phyloP scores from a whole-genome alignment of 2,329 filamentous ascomycete genomes.

The Alternaria longipes region DNA sequence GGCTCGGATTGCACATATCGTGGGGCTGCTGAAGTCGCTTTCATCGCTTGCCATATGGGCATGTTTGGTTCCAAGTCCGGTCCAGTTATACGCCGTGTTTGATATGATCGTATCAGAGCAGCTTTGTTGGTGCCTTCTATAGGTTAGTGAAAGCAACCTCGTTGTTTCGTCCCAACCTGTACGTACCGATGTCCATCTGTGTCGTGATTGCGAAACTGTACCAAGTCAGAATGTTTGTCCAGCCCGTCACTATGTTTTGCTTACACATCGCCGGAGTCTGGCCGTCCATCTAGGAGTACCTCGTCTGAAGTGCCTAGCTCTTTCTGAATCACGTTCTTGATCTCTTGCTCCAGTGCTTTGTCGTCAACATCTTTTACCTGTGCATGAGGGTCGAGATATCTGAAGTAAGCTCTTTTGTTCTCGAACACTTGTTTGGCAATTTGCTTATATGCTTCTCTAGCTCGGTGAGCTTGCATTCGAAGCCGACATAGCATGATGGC shows the following conservation, averaged over 20 bases:
- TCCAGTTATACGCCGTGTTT: slow-evolving; percentile 41
- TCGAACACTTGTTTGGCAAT: slow-evolving; percentile 36
- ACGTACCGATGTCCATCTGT: slow-evolving; percentile 37
- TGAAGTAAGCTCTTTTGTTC: slow-evolving; percentile 41
- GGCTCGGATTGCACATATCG: slow-evolving; percentile 31
- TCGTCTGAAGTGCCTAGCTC: slow-evolving; percentile 32
- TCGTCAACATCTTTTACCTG: slow-evolving; percentile 17
- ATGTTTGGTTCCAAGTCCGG: slow-evolving; percentile 40
- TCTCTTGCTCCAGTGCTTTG: slow-evolving; percentile 29
- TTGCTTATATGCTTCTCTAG: slow-evolving; percentile 41
- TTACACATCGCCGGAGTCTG: slow-evolving; percentile 44
- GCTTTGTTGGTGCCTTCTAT: slow-evolving; percentile 32
- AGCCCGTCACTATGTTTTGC: slow-evolving; percentile 3
- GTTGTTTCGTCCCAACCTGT: background rate
- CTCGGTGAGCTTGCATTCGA: slow-evolving; percentile 40
- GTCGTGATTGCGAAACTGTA: slow-evolving; percentile 41
- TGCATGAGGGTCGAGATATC: slow-evolving; percentile 33
- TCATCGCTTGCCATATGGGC: slow-evolving; percentile 40
- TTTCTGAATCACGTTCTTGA: slow-evolving; percentile 31
- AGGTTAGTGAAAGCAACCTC: background rate
- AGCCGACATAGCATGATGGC: slow-evolving; percentile 44
- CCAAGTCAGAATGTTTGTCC: slow-evolving; percentile 10
- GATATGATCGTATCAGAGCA: slow-evolving; percentile 43
- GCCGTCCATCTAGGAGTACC: slow-evolving; percentile 33
- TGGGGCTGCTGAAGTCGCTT: slow-evolving; percentile 35